Conservation (phyloP, 768 basidiomycete genomes). For the Auriscalpium orientale region DNA sequence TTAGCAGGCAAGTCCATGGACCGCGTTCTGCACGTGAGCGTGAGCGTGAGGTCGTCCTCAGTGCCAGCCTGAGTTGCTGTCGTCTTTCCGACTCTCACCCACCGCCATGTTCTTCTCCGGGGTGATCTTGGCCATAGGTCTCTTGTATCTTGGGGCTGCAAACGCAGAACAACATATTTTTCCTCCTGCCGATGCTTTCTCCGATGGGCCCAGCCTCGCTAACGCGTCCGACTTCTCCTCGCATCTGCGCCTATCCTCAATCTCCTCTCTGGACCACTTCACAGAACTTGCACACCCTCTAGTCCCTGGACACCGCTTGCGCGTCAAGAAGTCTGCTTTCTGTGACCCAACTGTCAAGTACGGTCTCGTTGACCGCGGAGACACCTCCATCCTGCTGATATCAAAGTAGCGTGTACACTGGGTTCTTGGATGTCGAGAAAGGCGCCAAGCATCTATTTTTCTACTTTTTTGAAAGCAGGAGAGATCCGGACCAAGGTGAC, state of each 20-base stretch:
- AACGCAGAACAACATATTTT: background rate
- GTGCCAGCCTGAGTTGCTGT: too few relatives aligned
- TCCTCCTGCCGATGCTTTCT: background rate
- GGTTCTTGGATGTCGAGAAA: conserved; percentile 39
- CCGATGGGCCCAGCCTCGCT: background rate
- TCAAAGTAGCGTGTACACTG: conserved; percentile 33
- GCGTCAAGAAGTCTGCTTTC: conserved; percentile 54
- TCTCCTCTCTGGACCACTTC: conserved; percentile 12
- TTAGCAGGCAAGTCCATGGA: too few relatives aligned
- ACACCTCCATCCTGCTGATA: background rate
- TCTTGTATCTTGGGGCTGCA: background rate
- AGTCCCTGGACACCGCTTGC: conserved; percentile 46
- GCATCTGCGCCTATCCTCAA: background rate
- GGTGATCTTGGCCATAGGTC: background rate
- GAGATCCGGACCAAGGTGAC: conserved; percentile 32
- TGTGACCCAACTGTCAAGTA: conserved; percentile 61
- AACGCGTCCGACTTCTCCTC: background rate
- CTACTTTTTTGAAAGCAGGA: conserved; percentile 55
- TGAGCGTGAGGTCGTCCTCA: too few relatives aligned
- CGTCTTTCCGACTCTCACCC: background rate
- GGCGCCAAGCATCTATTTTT: conserved; percentile 49
- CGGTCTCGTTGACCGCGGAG: background rate
- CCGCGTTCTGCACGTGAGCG: too few relatives aligned
- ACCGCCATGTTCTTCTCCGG: background rate
- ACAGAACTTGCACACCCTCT: conserved; percentile 30